These are phyloP conservation scores for Blumeriella jaapii DNA, from an alignment of 2,329 filamentous ascomycete genomes.

Conservation along the genomic window DNA sequence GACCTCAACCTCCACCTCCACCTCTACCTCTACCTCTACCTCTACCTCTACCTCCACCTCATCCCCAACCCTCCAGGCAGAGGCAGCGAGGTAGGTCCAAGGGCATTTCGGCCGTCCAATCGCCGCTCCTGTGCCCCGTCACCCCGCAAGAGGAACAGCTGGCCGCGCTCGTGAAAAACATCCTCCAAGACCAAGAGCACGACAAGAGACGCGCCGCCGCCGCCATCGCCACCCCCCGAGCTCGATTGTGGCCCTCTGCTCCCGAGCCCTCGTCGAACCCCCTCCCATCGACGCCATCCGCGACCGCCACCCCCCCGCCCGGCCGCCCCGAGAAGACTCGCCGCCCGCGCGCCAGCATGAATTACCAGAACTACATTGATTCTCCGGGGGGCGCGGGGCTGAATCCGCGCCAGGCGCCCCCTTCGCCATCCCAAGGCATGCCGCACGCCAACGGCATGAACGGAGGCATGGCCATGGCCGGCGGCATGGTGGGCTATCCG, in stretches of 20 bases:
- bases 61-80: not conserved
- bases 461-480: slow-evolving; percentile 32
- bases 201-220: not conserved
- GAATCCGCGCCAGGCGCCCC: slow-evolving; percentile 20
- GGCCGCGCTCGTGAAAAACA: not conserved
- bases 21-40: no score
- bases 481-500: slow-evolving; percentile 30
- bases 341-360: slow-evolving; percentile 4
- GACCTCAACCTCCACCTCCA: no score
- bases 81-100: not conserved
- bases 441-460: slow-evolving; percentile 26
- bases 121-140: not conserved
- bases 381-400: slow-evolving; percentile 13
- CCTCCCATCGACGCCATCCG: not conserved
- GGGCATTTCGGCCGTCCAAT: no score
- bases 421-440: slow-evolving; percentile 24
- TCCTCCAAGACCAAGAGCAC: not conserved
- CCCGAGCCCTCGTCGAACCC: not conserved
- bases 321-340: no score
- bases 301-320: not conserved
- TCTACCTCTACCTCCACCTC: no score
- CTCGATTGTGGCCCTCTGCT: not conserved
- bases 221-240: not conserved
- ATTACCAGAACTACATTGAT: slow-evolving; percentile 21
- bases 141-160: not conserved